Percentiles rank a stretch among this genome's conserved stretches.
These are phyloP conservation scores for Rhizopus sp. DNA, from an alignment of 371 early-diverging fungal genomes.

Conservation along the genomic window DNA sequence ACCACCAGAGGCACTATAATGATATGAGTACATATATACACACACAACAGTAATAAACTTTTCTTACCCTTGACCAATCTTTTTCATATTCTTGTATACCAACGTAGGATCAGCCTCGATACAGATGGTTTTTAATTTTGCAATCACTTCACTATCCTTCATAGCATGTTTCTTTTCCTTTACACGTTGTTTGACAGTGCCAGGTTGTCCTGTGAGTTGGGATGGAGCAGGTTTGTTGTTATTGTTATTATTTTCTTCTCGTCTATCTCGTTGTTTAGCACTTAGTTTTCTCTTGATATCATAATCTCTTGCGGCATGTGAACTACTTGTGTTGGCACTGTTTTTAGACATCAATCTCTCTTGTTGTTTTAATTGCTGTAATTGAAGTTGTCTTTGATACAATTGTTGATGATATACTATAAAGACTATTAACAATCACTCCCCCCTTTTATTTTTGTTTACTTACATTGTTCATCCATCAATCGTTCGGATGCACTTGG, in stretches of 20 bases:
- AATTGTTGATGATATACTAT: constrained; percentile 28
- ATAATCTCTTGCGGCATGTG: constrained; percentile 48
- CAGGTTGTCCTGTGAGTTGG: constrained; percentile 41
- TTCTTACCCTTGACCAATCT: constrained; percentile 91
- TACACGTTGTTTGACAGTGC: constrained; percentile 47
- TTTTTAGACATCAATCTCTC: constrained; percentile 10
- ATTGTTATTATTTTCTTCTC: constrained; percentile 32
- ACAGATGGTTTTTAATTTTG: constrained; percentile 84
- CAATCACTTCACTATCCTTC: constrained; percentile 78
- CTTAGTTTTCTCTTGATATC: constrained; percentile 51
- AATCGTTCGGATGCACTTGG: not conserved
- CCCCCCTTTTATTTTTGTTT: not conserved
- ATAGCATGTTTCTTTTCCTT: constrained; percentile 47
- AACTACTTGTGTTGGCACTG: constrained; percentile 16
- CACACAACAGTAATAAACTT: constrained; percentile 2
- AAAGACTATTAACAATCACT: not conserved
- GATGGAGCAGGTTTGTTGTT: constrained; percentile 27
- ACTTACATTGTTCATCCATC: constrained; percentile 3
- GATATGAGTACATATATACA: not conserved
- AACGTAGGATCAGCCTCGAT: constrained; percentile 87
- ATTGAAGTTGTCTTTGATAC: constrained; percentile 16
- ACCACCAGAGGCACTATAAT: constrained; percentile 86
- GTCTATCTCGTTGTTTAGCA: constrained; percentile 53
- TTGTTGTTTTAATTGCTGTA: constrained; percentile 17
- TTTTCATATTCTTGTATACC: constrained; percentile 78